These are phyloP conservation scores for Epichloe hybrida DNA, from an alignment of 2,329 filamentous ascomycete genomes.

Conservation along the genomic window DNA sequence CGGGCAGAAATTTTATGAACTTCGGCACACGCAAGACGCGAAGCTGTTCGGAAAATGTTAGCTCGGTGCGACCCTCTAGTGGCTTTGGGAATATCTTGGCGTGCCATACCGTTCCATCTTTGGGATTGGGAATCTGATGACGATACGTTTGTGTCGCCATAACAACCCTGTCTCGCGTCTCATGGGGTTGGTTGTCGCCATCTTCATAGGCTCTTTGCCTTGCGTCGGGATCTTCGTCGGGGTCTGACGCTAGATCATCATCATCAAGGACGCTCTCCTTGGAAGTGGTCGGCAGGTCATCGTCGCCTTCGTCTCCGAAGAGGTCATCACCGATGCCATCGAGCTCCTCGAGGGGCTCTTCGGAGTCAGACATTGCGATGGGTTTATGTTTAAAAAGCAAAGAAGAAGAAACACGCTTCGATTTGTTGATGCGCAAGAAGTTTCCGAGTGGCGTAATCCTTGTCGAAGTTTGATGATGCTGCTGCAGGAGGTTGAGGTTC, in stretches of 20 bases:
- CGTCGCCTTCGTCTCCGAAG: conserved; percentile 48
- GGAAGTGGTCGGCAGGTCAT: conserved; percentile 38
- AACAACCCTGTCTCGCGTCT: conserved; percentile 41
- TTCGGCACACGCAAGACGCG: conserved; percentile 58
- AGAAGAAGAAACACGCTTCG: neutral
- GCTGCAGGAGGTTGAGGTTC: neutral
- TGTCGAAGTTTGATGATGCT: neutral
- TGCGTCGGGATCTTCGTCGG: conserved; percentile 27
- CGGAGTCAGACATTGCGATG: conserved; percentile 40
- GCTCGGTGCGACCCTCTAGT: neutral
- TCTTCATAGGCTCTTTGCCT: conserved; percentile 26
- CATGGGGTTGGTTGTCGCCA: conserved; percentile 30
- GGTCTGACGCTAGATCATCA: conserved; percentile 41
- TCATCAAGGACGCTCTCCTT: conserved; percentile 54
- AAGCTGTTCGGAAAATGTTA: conserved; percentile 30
- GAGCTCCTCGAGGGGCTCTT: conserved; percentile 37
- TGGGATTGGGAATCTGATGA: conserved; percentile 57
- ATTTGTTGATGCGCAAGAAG: neutral
- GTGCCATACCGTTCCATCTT: conserved; percentile 50
- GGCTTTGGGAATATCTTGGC: neutral
- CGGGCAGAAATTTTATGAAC: conserved; percentile 58
- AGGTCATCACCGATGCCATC: conserved; percentile 45
- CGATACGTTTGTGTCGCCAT: conserved; percentile 53
- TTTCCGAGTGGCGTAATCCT: neutral
- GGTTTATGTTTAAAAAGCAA: neutral